These are phyloP conservation scores for Termitomyces sp. DNA, from an alignment of 768 basidiomycete genomes.

Conservation along the genomic window DNA sequence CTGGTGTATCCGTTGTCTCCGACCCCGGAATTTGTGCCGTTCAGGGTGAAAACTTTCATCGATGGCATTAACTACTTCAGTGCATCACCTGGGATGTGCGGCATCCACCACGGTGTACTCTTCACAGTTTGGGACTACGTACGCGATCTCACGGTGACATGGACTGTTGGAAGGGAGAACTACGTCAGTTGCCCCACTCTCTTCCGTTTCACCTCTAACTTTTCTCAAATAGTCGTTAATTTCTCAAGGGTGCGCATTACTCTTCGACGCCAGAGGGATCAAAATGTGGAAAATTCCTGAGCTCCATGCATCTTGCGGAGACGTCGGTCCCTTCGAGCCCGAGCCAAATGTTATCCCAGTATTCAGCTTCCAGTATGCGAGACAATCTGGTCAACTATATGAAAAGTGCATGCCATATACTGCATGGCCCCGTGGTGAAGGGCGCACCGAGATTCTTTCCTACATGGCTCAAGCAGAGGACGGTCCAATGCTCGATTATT, in stretches of 20 bases:
- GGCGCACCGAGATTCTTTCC: not conserved
- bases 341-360: not conserved
- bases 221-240: constrained; percentile 1
- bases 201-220: not conserved
- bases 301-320: not conserved
- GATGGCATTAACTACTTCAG: constrained; percentile 2
- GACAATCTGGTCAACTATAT: not conserved
- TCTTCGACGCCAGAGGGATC: constrained; percentile 6
- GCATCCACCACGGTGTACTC: not conserved
- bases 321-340: not conserved
- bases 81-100: constrained; percentile 4
- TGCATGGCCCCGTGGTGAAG: constrained; percentile 1
- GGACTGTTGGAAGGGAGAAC: constrained; percentile 9
- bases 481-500: constrained; percentile 7
- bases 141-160: constrained; percentile 1
- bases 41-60: not conserved
- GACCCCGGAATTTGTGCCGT: constrained; percentile 3
- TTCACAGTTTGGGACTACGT: constrained; percentile 7
- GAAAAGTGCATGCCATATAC: constrained; percentile 10
- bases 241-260: constrained; percentile 8
- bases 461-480: constrained; percentile 5
- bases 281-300: constrained; percentile 7
- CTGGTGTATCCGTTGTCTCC: not conserved
- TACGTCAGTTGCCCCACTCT: not conserved
- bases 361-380: constrained; percentile 6